A percentile compares a stretch with the other conserved stretches of the same genome.
Conservation (phyloP, 2,329 filamentous ascomycete genomes). For the Aspergillus calidoustus region DNA sequence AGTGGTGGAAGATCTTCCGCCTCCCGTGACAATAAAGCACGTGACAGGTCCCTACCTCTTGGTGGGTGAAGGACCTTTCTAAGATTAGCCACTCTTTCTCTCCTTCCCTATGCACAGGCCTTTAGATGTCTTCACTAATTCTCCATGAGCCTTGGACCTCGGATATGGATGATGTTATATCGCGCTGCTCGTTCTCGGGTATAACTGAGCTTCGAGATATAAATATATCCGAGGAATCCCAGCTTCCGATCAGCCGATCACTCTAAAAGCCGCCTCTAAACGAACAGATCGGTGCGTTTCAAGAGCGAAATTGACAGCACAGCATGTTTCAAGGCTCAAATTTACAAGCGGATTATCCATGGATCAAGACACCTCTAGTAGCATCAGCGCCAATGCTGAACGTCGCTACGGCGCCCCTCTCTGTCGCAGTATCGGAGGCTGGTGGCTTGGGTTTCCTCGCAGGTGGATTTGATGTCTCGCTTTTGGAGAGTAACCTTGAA, state of each 20-base stretch:
- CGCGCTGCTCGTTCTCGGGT: not conserved
- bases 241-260: not conserved
- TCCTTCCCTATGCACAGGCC: not conserved
- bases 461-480: conserved; percentile 56
- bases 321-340: conserved; percentile 27
- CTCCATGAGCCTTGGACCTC: not conserved
- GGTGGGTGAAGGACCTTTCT: not conserved
- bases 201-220: not conserved
- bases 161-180: not conserved
- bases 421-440: conserved; percentile 62
- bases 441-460: conserved; percentile 61
- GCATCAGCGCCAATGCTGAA: conserved; percentile 71
- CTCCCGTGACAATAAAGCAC: conserved; percentile 15
- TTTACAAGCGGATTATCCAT: conserved; percentile 57
- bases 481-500: conserved; percentile 36
- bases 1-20: conserved; percentile 6
- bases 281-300: not conserved
- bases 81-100: not conserved
- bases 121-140: not conserved
- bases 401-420: conserved; percentile 61
- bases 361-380: conserved; percentile 62
- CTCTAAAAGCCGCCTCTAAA: not conserved
- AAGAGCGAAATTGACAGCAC: not conserved
- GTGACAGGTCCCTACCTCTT: conserved; percentile 5
- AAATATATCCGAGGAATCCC: not conserved